phyloP scores from a whole-genome alignment of 2,329 filamentous ascomycete genomes.

The Penicillium sp. region DNA sequence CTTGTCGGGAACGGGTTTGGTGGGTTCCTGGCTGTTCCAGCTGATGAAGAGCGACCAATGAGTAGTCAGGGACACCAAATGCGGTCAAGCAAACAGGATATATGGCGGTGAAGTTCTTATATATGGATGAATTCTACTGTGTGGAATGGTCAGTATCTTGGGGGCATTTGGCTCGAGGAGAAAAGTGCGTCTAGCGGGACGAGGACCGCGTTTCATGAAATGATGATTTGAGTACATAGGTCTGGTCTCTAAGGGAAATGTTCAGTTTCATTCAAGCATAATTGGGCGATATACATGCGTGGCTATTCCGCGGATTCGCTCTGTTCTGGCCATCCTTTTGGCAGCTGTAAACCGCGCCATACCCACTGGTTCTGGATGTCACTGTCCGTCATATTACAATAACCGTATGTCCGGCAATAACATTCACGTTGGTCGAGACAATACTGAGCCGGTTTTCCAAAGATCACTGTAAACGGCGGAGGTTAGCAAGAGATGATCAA shows the following conservation, averaged over 20 bases:
- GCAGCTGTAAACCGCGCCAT: constrained; percentile 21
- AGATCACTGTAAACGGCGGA: constrained; percentile 19
- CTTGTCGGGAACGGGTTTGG: constrained; percentile 68
- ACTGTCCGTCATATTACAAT: constrained; percentile 23
- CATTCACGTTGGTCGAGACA: constrained; percentile 20
- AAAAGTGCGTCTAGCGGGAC: background rate
- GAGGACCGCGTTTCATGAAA: background rate
- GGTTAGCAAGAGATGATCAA: background rate
- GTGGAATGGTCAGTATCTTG: background rate
- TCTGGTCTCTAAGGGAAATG: background rate
- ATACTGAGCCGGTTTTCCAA: constrained; percentile 23
- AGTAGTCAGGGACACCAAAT: constrained; percentile 34
- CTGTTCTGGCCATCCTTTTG: constrained; percentile 18
- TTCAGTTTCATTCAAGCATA: constrained; percentile 1
- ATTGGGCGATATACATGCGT: background rate
- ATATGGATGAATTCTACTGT: background rate
- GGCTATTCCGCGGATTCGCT: background rate
- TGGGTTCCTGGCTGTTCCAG: constrained; percentile 63
- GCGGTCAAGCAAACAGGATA: constrained; percentile 36
- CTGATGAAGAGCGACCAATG: constrained; percentile 44
- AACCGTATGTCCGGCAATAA: constrained; percentile 27
- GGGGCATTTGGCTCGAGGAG: background rate
- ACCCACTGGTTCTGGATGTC: constrained; percentile 22
- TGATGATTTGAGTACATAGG: constrained; percentile 1
- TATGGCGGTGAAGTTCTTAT: constrained; percentile 35